Evolutionary conservation across 2,329 filamentous ascomycete species (phyloP).

Genomic region (Xylaria sp.): DNA sequence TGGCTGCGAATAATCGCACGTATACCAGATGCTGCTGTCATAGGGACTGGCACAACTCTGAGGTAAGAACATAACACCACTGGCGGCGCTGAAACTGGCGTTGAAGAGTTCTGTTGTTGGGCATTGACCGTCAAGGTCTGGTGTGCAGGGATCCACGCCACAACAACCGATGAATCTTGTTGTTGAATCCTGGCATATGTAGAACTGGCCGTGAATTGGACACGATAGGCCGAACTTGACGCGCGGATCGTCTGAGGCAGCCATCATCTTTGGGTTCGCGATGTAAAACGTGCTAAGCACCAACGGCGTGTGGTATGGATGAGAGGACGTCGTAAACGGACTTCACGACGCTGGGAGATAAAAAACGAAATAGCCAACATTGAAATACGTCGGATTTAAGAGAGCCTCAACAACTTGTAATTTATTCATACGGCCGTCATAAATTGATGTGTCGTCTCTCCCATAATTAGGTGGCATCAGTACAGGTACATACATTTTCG

Average conservation of each 20-base stretch:
- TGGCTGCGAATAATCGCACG: conserved; percentile 46
- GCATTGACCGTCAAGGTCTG: conserved; percentile 47
- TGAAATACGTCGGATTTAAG: background rate
- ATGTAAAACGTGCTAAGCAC: background rate
- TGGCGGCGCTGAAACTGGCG: conserved; percentile 48
- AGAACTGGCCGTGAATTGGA: conserved; percentile 50
- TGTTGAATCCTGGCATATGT: conserved; percentile 47
- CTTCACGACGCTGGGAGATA: background rate
- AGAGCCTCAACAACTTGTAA: background rate
- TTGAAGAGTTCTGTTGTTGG: conserved; percentile 47
- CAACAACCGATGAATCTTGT: conserved; percentile 56
- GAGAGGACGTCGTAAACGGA: background rate
- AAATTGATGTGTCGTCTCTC: background rate
- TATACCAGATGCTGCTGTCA: conserved; percentile 49
- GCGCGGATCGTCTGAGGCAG: conserved; percentile 27
- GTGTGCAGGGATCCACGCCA: conserved; percentile 50
- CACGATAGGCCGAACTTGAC: conserved; percentile 47
- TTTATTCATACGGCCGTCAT: background rate
- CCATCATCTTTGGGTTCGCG: conserved; percentile 7
- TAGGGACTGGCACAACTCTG: conserved; percentile 48
- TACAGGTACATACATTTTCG: background rate
- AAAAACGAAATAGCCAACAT: background rate
- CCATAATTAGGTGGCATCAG: background rate
- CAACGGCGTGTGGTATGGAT: background rate
- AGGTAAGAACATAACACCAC: conserved; percentile 47